Evolutionary conservation across 2,329 filamentous ascomycete species (phyloP), one percentile per base, ranked within the genome.

Genomic region (Claviceps sp.): DNA sequence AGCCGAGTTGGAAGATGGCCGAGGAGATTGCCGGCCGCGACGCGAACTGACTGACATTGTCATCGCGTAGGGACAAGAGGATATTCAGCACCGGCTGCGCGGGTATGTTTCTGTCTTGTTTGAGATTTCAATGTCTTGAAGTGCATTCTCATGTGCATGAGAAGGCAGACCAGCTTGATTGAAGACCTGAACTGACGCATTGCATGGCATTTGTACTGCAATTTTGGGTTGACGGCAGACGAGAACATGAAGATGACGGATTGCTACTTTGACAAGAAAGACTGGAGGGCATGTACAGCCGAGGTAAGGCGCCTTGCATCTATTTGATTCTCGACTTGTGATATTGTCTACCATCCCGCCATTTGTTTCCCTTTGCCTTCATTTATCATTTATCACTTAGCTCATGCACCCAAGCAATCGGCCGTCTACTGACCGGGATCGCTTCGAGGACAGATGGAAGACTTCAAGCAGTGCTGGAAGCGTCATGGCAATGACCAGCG

Each of bases 11-110:
- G 9, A 3, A 11, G 29, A 34, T 34, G 29, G 29, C 29, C 29
- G 8, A 34, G 29, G 29, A 34, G 29, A 9, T 11, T 34, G 29
- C 29, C 9, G 9, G 9, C 29, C 29, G 29, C 29, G 29, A 34
- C 43, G 36, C 16, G 23, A 8, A 45, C 47, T 39, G 47, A 45
- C 47, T 39, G 47, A 47, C 53, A 52, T 50, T 54, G 46, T 52
- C 50, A 38, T 47, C 36, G 53, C 59, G 53, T 65, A 97, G 91
- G 91, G 90, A 97, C 73, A 91, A 95, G 78, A 79, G 93, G 64
- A 97, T 97, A 68, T 95, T 88, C 73, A 95, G 88, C 73, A 97
- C 91, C 2, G 93, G 91, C 53, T 97, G 91, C 64, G 80, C 89
- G 68, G 83, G 91, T 95, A 71, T 64, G 72, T 40, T 22, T 14